Evolutionary conservation across 2,329 filamentous ascomycete species (phyloP).

Genomic region (Metarhizium anisopliae): DNA sequence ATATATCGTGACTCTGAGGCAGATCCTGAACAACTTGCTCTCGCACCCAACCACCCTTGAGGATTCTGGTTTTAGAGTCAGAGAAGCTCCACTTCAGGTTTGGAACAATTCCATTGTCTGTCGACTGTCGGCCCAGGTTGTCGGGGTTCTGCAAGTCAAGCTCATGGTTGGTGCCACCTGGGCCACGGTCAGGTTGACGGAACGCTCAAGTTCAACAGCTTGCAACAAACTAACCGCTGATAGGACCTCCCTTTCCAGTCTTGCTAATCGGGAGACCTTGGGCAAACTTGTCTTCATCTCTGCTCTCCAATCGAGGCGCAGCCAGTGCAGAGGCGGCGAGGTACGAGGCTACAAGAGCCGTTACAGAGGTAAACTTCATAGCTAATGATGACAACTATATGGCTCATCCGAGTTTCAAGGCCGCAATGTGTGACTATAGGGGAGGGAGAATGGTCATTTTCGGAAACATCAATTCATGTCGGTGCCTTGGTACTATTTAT

Average conservation of each 20-base stretch:
- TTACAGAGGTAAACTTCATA: constrained; percentile 8
- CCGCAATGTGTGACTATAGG: background rate
- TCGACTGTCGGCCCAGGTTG: constrained; percentile 51
- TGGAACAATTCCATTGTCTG: constrained; percentile 53
- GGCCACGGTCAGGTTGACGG: background rate
- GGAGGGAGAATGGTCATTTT: background rate
- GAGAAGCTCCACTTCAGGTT: constrained; percentile 65
- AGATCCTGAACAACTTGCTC: constrained; percentile 60
- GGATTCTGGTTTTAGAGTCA: constrained; percentile 53
- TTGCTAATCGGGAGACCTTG: constrained; percentile 48
- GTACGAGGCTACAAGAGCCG: constrained; percentile 6
- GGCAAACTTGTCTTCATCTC: constrained; percentile 26
- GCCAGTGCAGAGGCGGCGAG: constrained; percentile 8
- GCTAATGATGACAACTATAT: background rate
- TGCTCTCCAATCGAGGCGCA: constrained; percentile 12
- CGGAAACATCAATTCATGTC: background rate
- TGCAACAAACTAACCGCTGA: constrained; percentile 38
- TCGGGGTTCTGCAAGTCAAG: constrained; percentile 56
- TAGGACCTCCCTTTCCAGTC: constrained; percentile 47
- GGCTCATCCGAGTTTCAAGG: background rate
- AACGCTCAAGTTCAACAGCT: constrained; percentile 38
- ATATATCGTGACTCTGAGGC: constrained; percentile 55
- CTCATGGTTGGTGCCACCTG: constrained; percentile 54
- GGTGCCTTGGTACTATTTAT: background rate
- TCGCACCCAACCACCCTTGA: constrained; percentile 56